These are phyloP conservation scores for Leucocoprinus leucothites DNA, from an alignment of 768 basidiomycete genomes.

Conservation along the genomic window DNA sequence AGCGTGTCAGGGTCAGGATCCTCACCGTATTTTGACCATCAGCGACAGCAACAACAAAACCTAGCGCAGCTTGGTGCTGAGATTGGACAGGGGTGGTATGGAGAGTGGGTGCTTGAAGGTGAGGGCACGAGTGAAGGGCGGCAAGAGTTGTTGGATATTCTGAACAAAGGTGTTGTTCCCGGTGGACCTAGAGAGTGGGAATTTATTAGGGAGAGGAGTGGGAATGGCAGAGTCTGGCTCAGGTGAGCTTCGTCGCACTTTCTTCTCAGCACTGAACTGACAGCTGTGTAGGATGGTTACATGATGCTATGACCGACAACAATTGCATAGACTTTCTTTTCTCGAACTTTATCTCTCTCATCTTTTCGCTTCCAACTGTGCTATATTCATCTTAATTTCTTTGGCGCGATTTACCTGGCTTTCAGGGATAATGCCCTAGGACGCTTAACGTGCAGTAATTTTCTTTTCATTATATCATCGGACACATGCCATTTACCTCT, in stretches of 20 bases:
- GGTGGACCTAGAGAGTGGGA: constrained; percentile 45
- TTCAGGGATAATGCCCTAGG: no score
- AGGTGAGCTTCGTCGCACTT: constrained; percentile 38
- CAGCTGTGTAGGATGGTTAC: constrained; percentile 15
- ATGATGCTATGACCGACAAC: not conserved
- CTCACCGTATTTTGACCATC: not conserved
- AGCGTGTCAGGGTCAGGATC: not conserved
- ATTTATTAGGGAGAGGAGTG: constrained; percentile 59
- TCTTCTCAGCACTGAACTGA: not conserved
- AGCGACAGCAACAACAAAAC: no score
- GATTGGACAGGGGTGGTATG: constrained; percentile 67
- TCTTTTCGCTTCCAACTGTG: no score
- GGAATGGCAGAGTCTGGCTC: constrained; percentile 59
- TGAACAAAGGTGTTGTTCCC: constrained; percentile 22
- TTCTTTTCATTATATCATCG: not conserved
- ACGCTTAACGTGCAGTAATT: not conserved
- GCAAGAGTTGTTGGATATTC: constrained; percentile 51
- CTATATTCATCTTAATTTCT: no score
- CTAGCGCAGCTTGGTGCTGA: constrained; percentile 14
- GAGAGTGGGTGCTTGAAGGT: constrained; percentile 79
- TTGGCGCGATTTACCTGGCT: no score
- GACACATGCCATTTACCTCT: not conserved
- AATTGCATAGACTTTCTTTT: no score
- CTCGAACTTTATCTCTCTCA: no score
- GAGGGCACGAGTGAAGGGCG: constrained; percentile 72